Evolutionary conservation across 805 yeast species (phyloP).

Genomic region (Candida pseudofarinosa): DNA sequence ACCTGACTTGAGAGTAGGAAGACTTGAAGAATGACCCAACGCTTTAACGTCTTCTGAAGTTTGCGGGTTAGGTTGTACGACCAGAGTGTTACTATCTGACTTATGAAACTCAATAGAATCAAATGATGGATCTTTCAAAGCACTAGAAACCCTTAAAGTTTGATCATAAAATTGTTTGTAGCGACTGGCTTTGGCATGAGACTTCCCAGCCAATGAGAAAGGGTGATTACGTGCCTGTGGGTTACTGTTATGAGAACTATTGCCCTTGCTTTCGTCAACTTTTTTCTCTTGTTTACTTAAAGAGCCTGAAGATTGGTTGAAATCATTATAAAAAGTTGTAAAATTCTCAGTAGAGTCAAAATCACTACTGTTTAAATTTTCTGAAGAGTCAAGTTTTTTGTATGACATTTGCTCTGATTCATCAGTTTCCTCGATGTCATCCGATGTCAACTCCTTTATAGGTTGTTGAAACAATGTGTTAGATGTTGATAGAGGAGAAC

Average conservation of each 20-base stretch:
- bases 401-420: slow-evolving; percentile 3
- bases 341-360: background rate
- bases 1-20: slow-evolving; percentile 19
- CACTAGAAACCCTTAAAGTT: slow-evolving; percentile 40
- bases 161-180: slow-evolving; percentile 48
- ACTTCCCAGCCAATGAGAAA: slow-evolving; percentile 22
- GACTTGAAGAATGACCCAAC: slow-evolving; percentile 24
- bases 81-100: slow-evolving; percentile 9
- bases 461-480: slow-evolving; percentile 25
- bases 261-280: slow-evolving; percentile 1
- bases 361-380: background rate
- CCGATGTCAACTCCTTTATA: slow-evolving; percentile 23
- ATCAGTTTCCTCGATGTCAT: slow-evolving; percentile 16
- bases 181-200: slow-evolving; percentile 42
- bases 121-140: slow-evolving; percentile 30
- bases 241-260: slow-evolving; percentile 4
- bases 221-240: slow-evolving; percentile 8
- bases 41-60: slow-evolving; percentile 8
- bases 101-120: slow-evolving; percentile 20
- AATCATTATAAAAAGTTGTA: background rate
- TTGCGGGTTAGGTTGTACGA: background rate
- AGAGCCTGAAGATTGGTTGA: background rate
- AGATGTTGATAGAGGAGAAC: slow-evolving; percentile 16
- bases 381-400: background rate
- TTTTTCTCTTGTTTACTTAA: slow-evolving; percentile 2